Evolutionary conservation across 2,329 filamentous ascomycete species (phyloP).

Genomic region (Ceratocystis smalleyi): DNA sequence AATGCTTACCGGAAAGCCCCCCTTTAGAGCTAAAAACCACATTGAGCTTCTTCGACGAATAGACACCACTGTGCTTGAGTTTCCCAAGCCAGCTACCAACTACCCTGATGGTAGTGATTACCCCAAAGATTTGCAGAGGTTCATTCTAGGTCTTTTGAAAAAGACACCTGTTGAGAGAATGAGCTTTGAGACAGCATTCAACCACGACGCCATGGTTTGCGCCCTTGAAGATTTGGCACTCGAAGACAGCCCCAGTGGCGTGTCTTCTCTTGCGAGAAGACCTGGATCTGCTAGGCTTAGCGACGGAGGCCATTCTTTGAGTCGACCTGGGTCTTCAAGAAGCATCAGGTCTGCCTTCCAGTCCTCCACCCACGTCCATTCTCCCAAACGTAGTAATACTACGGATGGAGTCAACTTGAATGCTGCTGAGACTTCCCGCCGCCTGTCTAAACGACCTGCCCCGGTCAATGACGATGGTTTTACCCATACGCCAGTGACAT

Average conservation of each 20-base stretch:
- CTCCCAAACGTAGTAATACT: slow-evolving; percentile 6
- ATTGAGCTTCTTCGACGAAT: slow-evolving; percentile 88
- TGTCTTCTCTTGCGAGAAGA: slow-evolving; percentile 20
- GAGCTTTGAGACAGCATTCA: slow-evolving; percentile 75
- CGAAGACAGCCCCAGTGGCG: slow-evolving; percentile 40
- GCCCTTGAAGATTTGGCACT: slow-evolving; percentile 69
- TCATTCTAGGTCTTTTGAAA: slow-evolving; percentile 71
- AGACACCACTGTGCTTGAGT: slow-evolving; percentile 51
- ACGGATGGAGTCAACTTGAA: slow-evolving; percentile 2
- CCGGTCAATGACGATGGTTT: slow-evolving; percentile 7
- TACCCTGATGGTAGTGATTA: slow-evolving; percentile 8
- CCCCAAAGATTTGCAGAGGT: slow-evolving; percentile 55
- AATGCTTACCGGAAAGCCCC: slow-evolving; percentile 81
- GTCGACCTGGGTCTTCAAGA: slow-evolving; percentile 7
- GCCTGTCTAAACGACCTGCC: not conserved
- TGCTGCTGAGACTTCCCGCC: not conserved
- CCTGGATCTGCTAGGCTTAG: slow-evolving; percentile 3
- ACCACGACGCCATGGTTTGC: slow-evolving; percentile 52
- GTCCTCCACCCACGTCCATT: slow-evolving; percentile 5
- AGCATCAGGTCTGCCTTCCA: slow-evolving; percentile 1
- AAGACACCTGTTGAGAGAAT: slow-evolving; percentile 72
- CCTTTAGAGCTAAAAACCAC: slow-evolving; percentile 85
- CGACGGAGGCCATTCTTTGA: not conserved
- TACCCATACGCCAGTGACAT: slow-evolving; percentile 13
- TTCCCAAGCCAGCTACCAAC: slow-evolving; percentile 4